Base-by-base conservation (phyloP, 805 yeast species). In the Tetrapisispora arboricola region DNA sequence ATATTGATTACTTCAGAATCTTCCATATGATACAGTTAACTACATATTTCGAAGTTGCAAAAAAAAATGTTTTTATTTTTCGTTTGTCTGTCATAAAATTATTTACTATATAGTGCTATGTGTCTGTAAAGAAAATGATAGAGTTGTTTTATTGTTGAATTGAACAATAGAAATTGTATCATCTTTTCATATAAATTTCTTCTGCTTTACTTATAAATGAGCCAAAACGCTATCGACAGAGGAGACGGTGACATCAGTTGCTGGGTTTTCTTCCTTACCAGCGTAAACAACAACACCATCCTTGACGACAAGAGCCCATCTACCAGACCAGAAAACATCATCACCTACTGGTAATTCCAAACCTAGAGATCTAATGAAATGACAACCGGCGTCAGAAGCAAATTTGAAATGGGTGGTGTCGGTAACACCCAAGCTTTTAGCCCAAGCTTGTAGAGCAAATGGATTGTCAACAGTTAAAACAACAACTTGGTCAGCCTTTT, bases 301-400 rank as follows among this genome's bases (percentile, higher is more conserved):
- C 51, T 76, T 78, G 40, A 83, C 77, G 46, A 86, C 67, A 43
- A 80, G 65, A 33, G 90, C 86, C 64, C 77, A 84, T 65, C 95
- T 75, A 48, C 70, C 68, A 40, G 84, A 74, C 65, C 88, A 73
- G 43, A 64, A 57, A 19, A 80, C 84, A 40, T 57, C 66, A 18
- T 70, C 69, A 39, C 74, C 71, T 42, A 72, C 67, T 51, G 79
- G 80, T 40, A 70, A 58, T 33, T 70, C 64, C 46, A 75, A 73
- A 36, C 88, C 94, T 43, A 80, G 63, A 26, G 73, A 56, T 52
- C 65, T 64, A 45, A 84, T 72, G 60, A 83, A 76, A 28, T 62
- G 61, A 40, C 78, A 78, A 44, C 70, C 70, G 32, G 84, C 77
- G 61, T 84, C 94, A 48, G 78, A 64, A 40, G 76, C 88, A 54